Evolutionary conservation across 2,329 filamentous ascomycete genomes (phyloP).

Genomic region (Xylaria sp.): DNA sequence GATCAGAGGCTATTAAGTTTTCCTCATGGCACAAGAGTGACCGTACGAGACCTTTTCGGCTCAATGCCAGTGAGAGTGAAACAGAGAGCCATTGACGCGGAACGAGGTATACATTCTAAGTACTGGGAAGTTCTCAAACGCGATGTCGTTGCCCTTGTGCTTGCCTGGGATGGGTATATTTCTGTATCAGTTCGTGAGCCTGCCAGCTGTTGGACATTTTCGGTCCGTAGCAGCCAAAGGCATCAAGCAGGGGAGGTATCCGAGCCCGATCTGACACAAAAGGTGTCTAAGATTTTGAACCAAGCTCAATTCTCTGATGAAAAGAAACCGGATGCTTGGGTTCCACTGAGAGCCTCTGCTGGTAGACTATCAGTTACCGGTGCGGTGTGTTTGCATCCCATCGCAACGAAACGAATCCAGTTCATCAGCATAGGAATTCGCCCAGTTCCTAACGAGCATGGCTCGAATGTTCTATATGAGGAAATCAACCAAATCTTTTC

Average conservation of each 20-base stretch:
- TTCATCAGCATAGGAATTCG: slow-evolving; percentile 82
- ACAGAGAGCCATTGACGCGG: slow-evolving; percentile 69
- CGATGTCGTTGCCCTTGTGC: slow-evolving; percentile 69
- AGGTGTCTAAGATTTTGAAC: slow-evolving; percentile 64
- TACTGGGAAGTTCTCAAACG: slow-evolving; percentile 73
- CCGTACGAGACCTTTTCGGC: slow-evolving; percentile 84
- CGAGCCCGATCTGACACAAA: slow-evolving; percentile 30
- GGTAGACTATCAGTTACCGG: slow-evolving; percentile 71
- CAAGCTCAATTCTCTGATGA: slow-evolving; percentile 73
- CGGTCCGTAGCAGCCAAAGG: slow-evolving; percentile 47
- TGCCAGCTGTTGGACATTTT: slow-evolving; percentile 50
- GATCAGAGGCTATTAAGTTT: slow-evolving; percentile 66
- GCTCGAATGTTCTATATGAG: slow-evolving; percentile 75
- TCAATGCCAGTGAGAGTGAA: slow-evolving; percentile 91
- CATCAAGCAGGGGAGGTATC: slow-evolving; percentile 29
- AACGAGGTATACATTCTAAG: slow-evolving; percentile 63
- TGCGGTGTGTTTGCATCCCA: slow-evolving; percentile 75
- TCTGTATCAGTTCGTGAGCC: slow-evolving; percentile 68
- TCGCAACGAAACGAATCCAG: slow-evolving; percentile 77
- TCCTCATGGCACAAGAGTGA: slow-evolving; percentile 77
- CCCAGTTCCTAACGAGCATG: slow-evolving; percentile 67
- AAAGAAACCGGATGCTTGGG: slow-evolving; percentile 68
- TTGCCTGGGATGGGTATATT: slow-evolving; percentile 71
- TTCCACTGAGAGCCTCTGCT: slow-evolving; percentile 74
- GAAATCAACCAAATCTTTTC: slow-evolving; percentile 81